Conservation (phyloP, 768 basidiomycete species). For the Lepiota subincarnata region DNA sequence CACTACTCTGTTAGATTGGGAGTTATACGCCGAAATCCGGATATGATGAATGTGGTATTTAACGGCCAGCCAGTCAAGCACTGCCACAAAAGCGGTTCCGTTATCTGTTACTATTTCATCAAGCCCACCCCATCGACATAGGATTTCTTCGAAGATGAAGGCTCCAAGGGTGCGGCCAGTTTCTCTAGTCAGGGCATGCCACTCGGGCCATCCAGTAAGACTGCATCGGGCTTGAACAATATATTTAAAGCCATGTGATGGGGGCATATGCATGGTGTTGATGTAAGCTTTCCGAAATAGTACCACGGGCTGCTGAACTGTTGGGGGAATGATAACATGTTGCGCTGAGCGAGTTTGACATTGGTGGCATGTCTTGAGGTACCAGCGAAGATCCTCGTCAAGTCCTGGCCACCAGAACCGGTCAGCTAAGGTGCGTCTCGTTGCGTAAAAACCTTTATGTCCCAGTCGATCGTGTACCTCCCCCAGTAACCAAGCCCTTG, state of each 20-base stretch:
- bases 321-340: constrained; percentile 21
- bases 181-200: constrained; percentile 21
- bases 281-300: constrained; percentile 33
- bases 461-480: constrained; percentile 23
- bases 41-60: constrained; percentile 28
- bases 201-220: constrained; percentile 31
- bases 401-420: constrained; percentile 29
- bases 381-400: constrained; percentile 20
- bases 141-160: constrained; percentile 20
- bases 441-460: constrained; percentile 24
- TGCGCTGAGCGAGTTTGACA: constrained; percentile 22
- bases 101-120: constrained; percentile 37
- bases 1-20: constrained; percentile 28
- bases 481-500: constrained; percentile 17
- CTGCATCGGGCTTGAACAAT: constrained; percentile 33
- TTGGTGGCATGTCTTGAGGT: constrained; percentile 23
- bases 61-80: constrained; percentile 13
- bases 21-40: constrained; percentile 22
- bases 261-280: constrained; percentile 38
- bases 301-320: constrained; percentile 20
- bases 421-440: constrained; percentile 16
- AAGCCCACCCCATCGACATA: constrained; percentile 26
- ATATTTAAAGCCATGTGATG: constrained; percentile 25
- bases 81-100: constrained; percentile 26
- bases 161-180: constrained; percentile 20